Evolutionary conservation across 2,329 filamentous ascomycete genomes (phyloP), one percentile per base, ranked within the genome.

Genomic region (Akanthomyces lecanii): DNA sequence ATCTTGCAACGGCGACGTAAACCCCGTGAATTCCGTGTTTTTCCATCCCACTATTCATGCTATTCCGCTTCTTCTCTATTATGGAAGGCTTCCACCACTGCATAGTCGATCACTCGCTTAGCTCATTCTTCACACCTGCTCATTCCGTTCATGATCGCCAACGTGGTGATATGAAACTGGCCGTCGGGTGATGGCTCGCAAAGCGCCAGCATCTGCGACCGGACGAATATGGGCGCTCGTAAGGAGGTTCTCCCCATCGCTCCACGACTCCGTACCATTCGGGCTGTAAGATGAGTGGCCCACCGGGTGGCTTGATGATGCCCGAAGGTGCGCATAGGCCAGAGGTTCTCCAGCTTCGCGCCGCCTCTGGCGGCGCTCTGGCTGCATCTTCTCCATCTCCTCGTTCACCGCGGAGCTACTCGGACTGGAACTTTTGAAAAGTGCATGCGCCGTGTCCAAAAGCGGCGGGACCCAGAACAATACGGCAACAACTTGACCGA

Each of bases 81-180:
- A 47, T 14, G n/a, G n/a, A 33, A 5, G 6, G 33, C 28, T 30
- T 21, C n/a, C 33, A n/a, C 12, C 16, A 45, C 21, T 42, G 7
- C 40, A 33, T 40, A 11, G 28, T 47, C 12, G 40, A 57, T 57
- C 40, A 42, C 28, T 14, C 55, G 28, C 42, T 28, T 38, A 38
- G 21, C 5, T 8, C 42, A 36, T 36, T 38, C 16, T 40, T 40
- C 21, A 52, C 48, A 60, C 38, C 47, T 60, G 57, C 57, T 60
- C 36, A 16, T 52, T 60, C 14, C 23, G 57, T 52, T 23, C 48
- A 61, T 28, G 48, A 61, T 61, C 57, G 25, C 48, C 38, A 28
- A 60, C 18, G 53, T 52, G 47, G 36, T 52, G 47, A 52, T 51
- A 21, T 16, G 25, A 28, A 3, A 58, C 36, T 23, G 47, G 57